phyloP scores from a whole-genome alignment of 176 grass and related monocot species.

The Cymbopogon citratus region DNA sequence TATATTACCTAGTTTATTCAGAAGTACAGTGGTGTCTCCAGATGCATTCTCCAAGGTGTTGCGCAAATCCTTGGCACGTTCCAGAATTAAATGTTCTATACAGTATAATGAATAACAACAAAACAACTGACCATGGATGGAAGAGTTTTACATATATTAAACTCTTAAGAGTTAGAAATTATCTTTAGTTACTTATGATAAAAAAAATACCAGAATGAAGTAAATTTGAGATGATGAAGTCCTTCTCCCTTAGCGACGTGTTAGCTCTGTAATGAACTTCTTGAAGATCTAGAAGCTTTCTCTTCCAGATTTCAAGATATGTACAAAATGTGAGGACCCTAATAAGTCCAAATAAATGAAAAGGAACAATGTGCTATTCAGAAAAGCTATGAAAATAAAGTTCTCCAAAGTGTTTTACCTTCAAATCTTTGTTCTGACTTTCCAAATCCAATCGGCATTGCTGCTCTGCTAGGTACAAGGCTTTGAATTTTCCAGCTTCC shows the following conservation, averaged over 20 bases:
- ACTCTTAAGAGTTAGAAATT: constrained; percentile 11
- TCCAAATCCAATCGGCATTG: constrained; percentile 53
- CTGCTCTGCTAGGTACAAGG: constrained; percentile 51
- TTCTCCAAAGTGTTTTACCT: constrained; percentile 42
- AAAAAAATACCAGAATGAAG: constrained; percentile 45
- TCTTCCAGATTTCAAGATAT: constrained; percentile 49
- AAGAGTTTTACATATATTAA: neutral
- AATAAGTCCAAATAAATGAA: neutral
- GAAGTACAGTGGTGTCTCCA: constrained; percentile 44
- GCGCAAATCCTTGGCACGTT: constrained; percentile 56
- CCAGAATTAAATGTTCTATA: constrained; percentile 51
- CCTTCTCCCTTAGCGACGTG: constrained; percentile 55
- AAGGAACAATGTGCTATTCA: too few species aligned
- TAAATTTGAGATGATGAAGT: constrained; percentile 78
- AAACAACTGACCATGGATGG: neutral
- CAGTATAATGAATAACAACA: constrained; percentile 15
- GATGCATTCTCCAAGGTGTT: constrained; percentile 54
- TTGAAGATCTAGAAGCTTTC: constrained; percentile 51
- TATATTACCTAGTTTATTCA: constrained; percentile 59
- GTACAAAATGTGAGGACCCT: neutral
- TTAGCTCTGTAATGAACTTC: constrained; percentile 41
- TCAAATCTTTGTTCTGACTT: constrained; percentile 54
- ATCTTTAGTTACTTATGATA: constrained; percentile 10
- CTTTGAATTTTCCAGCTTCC: constrained; percentile 60
- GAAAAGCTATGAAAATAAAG: constrained; percentile 10